phyloP scores from a whole-genome alignment of 768 basidiomycete species.

The Dacryopinax primogenitus region DNA sequence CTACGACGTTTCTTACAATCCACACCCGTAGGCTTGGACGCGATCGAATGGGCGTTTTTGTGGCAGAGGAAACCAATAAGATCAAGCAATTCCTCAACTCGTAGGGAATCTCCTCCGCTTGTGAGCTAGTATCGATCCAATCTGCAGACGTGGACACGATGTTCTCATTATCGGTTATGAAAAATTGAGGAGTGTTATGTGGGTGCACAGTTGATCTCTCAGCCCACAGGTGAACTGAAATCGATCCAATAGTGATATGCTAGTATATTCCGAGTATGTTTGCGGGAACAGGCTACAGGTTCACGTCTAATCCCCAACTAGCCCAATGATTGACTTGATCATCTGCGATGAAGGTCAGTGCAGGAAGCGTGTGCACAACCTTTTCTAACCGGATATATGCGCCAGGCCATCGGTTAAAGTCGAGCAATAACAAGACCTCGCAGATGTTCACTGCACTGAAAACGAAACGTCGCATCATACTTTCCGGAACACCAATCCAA shows the following conservation, averaged over 20 bases:
- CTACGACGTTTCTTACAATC: not conserved
- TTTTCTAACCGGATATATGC: not conserved
- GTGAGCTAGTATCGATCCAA: not conserved
- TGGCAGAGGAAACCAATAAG: conserved; percentile 41
- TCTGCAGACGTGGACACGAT: conserved; percentile 54
- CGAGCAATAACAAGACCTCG: conserved; percentile 79
- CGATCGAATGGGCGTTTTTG: conserved; percentile 44
- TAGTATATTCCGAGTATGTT: conserved; percentile 52
- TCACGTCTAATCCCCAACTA: conserved; percentile 21
- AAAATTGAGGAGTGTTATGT: conserved; percentile 72
- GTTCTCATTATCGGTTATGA: conserved; percentile 95
- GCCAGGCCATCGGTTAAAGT: conserved; percentile 83
- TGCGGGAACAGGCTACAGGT: not conserved
- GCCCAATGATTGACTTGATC: conserved; percentile 84
- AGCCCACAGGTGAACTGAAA: too few species aligned
- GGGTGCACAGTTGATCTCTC: conserved; percentile 23
- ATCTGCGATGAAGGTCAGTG: conserved; percentile 82
- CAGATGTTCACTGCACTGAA: conserved; percentile 68
- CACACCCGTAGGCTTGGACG: conserved; percentile 36
- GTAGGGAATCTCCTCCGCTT: conserved; percentile 32
- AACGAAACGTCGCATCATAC: conserved; percentile 67
- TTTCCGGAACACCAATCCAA: conserved; percentile 95
- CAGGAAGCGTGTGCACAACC: not conserved
- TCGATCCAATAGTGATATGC: conserved; percentile 34
- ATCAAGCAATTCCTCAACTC: conserved; percentile 64